A percentile compares a stretch with the other conserved stretches of the same genome.
phyloP scores from a whole-genome alignment of 2,329 filamentous ascomycete genomes.

The Canariomyces notabilis region DNA sequence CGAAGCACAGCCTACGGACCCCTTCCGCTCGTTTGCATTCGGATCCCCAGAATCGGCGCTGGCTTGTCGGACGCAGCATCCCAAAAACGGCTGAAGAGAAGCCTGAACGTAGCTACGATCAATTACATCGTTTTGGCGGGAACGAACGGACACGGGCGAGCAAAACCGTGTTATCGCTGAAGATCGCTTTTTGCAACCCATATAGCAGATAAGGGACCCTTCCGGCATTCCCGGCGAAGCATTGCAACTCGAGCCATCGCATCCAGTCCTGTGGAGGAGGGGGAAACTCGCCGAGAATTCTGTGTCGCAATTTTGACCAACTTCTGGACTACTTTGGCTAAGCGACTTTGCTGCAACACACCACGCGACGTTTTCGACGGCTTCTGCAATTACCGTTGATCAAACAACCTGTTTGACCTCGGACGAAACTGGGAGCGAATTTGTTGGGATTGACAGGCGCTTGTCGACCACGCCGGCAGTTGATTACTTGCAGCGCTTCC shows the following conservation, averaged over 20 bases:
- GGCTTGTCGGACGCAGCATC: neutral
- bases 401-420: neutral
- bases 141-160: neutral
- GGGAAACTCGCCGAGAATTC: neutral
- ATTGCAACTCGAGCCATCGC: no score
- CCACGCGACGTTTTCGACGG: neutral
- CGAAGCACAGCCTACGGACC: constrained; percentile 1
- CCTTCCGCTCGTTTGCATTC: constrained; percentile 10
- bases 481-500: neutral
- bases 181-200: no score
- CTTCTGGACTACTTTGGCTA: neutral
- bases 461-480: neutral
- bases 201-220: no score
- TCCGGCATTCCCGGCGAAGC: no score
- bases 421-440: neutral
- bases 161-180: no score
- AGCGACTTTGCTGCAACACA: neutral
- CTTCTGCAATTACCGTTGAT: neutral
- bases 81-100: neutral
- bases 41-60: neutral
- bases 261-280: neutral
- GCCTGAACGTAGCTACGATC: no score
- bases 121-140: neutral
- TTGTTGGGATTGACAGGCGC: neutral
- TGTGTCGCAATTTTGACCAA: neutral